Evolutionary conservation across 2,329 filamentous ascomycete genomes (phyloP), one percentile per base, ranked within the genome.

Genomic region (Fusarium incarnatum): DNA sequence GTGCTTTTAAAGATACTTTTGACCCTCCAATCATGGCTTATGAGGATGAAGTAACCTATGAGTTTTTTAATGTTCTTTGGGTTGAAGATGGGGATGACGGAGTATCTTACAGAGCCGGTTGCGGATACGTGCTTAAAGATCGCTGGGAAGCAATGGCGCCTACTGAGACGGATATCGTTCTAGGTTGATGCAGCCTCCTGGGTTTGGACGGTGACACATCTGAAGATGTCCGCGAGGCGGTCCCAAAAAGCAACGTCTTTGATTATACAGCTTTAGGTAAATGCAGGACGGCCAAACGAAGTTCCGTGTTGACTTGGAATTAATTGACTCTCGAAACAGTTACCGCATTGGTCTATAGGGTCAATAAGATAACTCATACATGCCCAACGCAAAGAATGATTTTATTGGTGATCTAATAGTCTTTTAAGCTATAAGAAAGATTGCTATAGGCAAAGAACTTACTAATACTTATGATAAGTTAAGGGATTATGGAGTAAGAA

Each of bases 261-360:
- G n/a, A n/a, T n/a, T n/a, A n/a, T n/a, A n/a, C n/a, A n/a, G n/a
- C n/a, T n/a, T n/a, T n/a, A n/a, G n/a, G n/a, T n/a, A n/a, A n/a
- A 3, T 27, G 25, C 25, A 27, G 25, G 25, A 27, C 34, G 34
- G 34, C 0, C 34, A 37, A 37, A 37, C 6, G 12, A n/a, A n/a
- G 3, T 5, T 15, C 4, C 8, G 18, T 1, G 8, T n/a, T 4
- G 6, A 25, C 16, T 3, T 2, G 8, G 3, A 55, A 4, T 18
- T 10, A 5, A 37, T 6, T n/a, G n/a, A 1, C 7, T 37, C 10
- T 28, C 20, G 53, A 37, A 56, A 34, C 22, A 9, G 3, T 37
- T 47, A 18, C 46, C 32, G 8, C 3, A 55, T 46, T 32, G 3
- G 27, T 12, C 4, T 2, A 56, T 48, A 22, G 3, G 37, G 18